Evolutionary conservation across 768 basidiomycete genomes (phyloP).

Genomic region (Cystobasidium onofrii): DNA sequence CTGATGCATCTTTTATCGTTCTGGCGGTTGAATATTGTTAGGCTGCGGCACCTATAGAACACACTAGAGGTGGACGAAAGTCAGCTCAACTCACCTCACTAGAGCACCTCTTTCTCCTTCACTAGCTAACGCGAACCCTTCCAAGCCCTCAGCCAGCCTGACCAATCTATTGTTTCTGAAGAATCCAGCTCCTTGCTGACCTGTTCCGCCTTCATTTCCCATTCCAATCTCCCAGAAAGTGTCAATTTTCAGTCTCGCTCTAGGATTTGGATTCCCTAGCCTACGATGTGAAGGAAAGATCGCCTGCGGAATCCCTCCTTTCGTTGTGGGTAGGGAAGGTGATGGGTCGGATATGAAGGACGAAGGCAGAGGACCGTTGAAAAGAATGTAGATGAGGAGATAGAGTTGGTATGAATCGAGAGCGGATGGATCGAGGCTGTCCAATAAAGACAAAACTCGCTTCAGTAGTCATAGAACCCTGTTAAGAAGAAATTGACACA

Average conservation of each 20-base stretch:
- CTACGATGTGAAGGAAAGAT: conserved; percentile 77
- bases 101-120: conserved; percentile 56
- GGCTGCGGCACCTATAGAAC: background rate
- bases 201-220: conserved; percentile 55
- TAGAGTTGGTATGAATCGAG: conserved; percentile 84
- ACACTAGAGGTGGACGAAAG: too few species aligned
- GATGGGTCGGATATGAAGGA: conserved; percentile 52
- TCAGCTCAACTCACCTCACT: conserved; percentile 33
- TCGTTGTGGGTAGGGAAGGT: conserved; percentile 59
- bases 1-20: conserved; percentile 66
- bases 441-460: background rate
- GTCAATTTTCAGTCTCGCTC: conserved; percentile 65
- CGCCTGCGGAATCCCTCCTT: conserved; percentile 64
- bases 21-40: conserved; percentile 45
- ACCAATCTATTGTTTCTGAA: conserved; percentile 74
- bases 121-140: conserved; percentile 68
- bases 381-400: conserved; percentile 71
- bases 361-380: conserved; percentile 65
- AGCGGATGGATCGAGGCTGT: conserved; percentile 54
- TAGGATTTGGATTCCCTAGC: conserved; percentile 80
- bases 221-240: conserved; percentile 73
- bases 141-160: conserved; percentile 72
- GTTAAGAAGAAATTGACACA: conserved; percentile 45
- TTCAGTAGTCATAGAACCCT: conserved; percentile 48
- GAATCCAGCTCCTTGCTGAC: conserved; percentile 55